A percentile compares a stretch with the other conserved stretches of the same genome.
phyloP scores from a whole-genome alignment of 2,329 filamentous ascomycete species.

The Aspergillus sp. region DNA sequence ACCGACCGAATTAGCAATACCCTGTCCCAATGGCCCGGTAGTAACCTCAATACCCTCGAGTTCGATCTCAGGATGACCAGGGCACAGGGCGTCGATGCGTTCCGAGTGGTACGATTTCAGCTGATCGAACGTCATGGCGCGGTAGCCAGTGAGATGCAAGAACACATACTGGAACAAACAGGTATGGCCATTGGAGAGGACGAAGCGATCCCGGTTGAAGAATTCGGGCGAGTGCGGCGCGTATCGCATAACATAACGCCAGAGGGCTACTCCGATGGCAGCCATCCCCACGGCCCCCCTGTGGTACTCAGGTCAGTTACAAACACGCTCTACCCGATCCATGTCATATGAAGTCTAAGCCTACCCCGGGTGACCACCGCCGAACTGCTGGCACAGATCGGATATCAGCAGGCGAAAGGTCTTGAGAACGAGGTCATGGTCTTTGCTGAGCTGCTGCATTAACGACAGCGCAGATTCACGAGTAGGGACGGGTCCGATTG shows the following conservation, averaged over 20 bases:
- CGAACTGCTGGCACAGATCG: slow-evolving; percentile 62
- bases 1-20: slow-evolving; percentile 53
- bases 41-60: slow-evolving; percentile 52
- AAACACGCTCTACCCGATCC: no score
- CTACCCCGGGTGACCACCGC: slow-evolving; percentile 60
- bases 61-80: slow-evolving; percentile 48
- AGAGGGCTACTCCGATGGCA: slow-evolving; percentile 37
- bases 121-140: slow-evolving; percentile 26
- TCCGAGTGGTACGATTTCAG: slow-evolving; percentile 28
- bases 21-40: slow-evolving; percentile 52
- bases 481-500: slow-evolving; percentile 5
- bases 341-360: slow-evolving; percentile 3
- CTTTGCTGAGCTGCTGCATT: slow-evolving; percentile 15
- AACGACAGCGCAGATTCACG: slow-evolving; percentile 13
- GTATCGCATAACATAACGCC: slow-evolving; percentile 38
- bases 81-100: slow-evolving; percentile 21
- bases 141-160: slow-evolving; percentile 25
- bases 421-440: slow-evolving; percentile 47
- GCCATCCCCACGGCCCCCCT: slow-evolving; percentile 43
- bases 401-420: slow-evolving; percentile 57
- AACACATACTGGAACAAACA: slow-evolving; percentile 27
- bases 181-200: slow-evolving; percentile 36
- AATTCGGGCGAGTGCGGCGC: slow-evolving; percentile 31
- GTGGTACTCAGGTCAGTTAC: not conserved
- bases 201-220: slow-evolving; percentile 40